Evolutionary conservation across 169 alveolate genomes (phyloP).

Genomic region (Plasmodium falciparum): DNA sequence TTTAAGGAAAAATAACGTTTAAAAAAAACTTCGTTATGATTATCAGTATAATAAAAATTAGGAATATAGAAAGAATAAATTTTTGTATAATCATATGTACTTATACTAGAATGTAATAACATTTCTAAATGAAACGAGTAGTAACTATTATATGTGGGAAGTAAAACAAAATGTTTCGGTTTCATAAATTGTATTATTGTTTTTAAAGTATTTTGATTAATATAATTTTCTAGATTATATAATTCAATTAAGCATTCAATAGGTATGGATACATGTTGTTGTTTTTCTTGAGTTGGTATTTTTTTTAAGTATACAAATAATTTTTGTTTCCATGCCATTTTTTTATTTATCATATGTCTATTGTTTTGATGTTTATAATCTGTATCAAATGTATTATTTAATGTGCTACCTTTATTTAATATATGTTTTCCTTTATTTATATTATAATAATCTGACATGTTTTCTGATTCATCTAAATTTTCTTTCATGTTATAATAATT

Average conservation of each 20-base stretch:
- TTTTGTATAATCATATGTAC: constrained; percentile 5
- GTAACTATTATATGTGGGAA: constrained; percentile 49
- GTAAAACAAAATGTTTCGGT: constrained; percentile 65
- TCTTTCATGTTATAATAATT: background rate
- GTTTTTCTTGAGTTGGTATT: constrained; percentile 23
- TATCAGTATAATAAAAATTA: constrained; percentile 8
- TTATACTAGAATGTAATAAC: constrained; percentile 17
- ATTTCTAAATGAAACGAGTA: constrained; percentile 54
- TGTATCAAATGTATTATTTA: background rate
- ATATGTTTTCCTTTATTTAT: background rate
- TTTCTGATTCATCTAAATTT: background rate
- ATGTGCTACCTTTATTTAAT: background rate
- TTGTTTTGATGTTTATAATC: background rate
- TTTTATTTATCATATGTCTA: constrained; percentile 1
- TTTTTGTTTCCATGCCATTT: constrained; percentile 46
- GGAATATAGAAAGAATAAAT: constrained; percentile 47
- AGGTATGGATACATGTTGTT: constrained; percentile 30
- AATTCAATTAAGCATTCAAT: constrained; percentile 29
- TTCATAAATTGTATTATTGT: constrained; percentile 34
- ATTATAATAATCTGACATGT: constrained; percentile 25
- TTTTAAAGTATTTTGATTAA: constrained; percentile 52
- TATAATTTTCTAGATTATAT: constrained; percentile 27
- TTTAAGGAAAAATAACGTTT: constrained; percentile 20
- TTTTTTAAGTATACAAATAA: constrained; percentile 42
- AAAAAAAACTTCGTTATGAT: constrained; percentile 5